Percentiles rank a stretch among this genome's conserved stretches.
Evolutionary conservation across 345 rosid genomes (phyloP).

Genomic region (Eucalyptus polyanthemos): DNA sequence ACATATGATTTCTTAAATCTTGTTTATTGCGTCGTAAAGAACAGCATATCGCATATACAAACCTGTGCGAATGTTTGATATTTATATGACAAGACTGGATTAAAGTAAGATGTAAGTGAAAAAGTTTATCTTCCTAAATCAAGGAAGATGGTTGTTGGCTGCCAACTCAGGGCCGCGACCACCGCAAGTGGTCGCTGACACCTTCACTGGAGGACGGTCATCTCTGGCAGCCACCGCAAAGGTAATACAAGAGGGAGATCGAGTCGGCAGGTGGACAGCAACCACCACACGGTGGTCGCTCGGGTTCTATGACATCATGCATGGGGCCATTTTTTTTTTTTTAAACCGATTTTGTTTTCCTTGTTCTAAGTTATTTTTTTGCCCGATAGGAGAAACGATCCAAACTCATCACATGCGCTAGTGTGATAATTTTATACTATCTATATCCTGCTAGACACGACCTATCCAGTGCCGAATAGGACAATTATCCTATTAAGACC

Average conservation of each 20-base stretch:
- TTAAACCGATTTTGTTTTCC: background rate
- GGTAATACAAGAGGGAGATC: background rate
- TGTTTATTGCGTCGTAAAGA: background rate
- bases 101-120: background rate
- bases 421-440: background rate
- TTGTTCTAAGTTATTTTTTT: background rate
- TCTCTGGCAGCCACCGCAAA: background rate
- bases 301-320: background rate
- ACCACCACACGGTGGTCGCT: background rate
- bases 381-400: background rate
- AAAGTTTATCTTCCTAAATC: background rate
- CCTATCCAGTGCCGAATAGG: background rate
- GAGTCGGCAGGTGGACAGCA: background rate
- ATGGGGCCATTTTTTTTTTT: background rate
- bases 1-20: background rate
- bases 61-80: background rate
- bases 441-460: background rate
- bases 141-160: background rate
- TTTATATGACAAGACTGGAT: background rate
- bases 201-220: background rate
- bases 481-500: background rate
- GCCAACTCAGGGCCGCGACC: background rate
- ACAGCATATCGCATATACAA: background rate
- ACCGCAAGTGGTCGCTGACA: background rate
- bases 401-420: background rate